These are phyloP conservation scores for Neurospora tetraspora DNA, from an alignment of 495 filamentous ascomycete species.

Conservation along the genomic window DNA sequence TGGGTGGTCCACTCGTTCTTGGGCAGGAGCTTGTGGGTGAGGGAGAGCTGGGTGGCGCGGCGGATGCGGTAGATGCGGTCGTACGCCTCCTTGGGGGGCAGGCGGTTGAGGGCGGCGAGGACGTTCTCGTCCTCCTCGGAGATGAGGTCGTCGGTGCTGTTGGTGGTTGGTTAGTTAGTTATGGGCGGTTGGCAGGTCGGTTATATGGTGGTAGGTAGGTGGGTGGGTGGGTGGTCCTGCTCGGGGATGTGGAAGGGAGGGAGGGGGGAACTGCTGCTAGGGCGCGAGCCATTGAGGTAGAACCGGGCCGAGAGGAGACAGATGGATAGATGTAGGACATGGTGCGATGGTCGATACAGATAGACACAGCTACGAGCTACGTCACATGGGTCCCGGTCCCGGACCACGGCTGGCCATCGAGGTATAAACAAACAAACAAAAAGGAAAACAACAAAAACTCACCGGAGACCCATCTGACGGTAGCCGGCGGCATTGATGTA, in stretches of 20 bases:
- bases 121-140: slow-evolving; percentile 80
- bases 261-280: no score
- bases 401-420: neutral
- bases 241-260: neutral
- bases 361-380: neutral
- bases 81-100: slow-evolving; percentile 81
- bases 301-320: neutral
- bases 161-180: slow-evolving; percentile 1
- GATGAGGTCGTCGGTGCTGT: slow-evolving; percentile 86
- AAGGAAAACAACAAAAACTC: slow-evolving; percentile 23
- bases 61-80: slow-evolving; percentile 95
- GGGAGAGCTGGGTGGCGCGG: slow-evolving; percentile 78
- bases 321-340: neutral
- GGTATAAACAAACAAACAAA: neutral
- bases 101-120: slow-evolving; percentile 78
- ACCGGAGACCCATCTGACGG: slow-evolving; percentile 87
- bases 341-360: neutral
- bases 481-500: slow-evolving; percentile 83
- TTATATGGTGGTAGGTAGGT: neutral
- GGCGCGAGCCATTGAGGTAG: neutral
- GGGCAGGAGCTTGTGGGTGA: slow-evolving; percentile 70
- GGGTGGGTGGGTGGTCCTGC: neutral
- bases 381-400: neutral
- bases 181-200: neutral
- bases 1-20: slow-evolving; percentile 62